Evolutionary conservation across 2,329 filamentous ascomycete species (phyloP).

Genomic region (Chaetoscypha palmicola): DNA sequence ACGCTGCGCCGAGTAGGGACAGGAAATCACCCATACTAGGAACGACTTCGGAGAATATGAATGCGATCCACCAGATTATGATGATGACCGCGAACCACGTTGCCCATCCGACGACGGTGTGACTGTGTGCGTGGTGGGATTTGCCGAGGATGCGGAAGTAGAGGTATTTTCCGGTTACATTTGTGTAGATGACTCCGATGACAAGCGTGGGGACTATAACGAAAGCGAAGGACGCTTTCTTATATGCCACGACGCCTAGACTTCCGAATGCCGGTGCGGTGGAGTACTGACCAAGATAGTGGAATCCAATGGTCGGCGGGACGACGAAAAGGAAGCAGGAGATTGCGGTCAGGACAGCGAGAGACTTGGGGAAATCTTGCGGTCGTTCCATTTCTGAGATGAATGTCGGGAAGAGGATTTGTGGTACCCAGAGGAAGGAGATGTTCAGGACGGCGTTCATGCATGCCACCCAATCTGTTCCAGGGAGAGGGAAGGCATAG

Average conservation of each 20-base stretch:
- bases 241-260: slow-evolving; percentile 38
- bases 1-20: slow-evolving; percentile 40
- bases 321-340: slow-evolving; percentile 43
- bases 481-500: slow-evolving; percentile 40
- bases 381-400: slow-evolving; percentile 44
- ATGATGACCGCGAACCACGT: slow-evolving; percentile 37
- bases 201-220: slow-evolving; percentile 44
- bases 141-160: slow-evolving; percentile 38
- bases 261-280: slow-evolving; percentile 44
- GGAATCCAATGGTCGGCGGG: slow-evolving; percentile 42
- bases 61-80: slow-evolving; percentile 37
- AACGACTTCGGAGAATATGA: slow-evolving; percentile 42
- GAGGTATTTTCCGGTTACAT: slow-evolving; percentile 41
- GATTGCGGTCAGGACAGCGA: slow-evolving; percentile 39
- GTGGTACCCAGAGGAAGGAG: slow-evolving; percentile 44
- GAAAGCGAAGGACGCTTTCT: slow-evolving; percentile 43
- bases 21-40: slow-evolving; percentile 45
- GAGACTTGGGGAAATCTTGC: slow-evolving; percentile 43
- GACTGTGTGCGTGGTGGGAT: slow-evolving; percentile 39
- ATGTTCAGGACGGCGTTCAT: slow-evolving; percentile 45
- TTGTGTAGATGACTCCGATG: slow-evolving; percentile 44
- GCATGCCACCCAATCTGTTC: slow-evolving; percentile 40
- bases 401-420: slow-evolving; percentile 45
- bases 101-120: slow-evolving; percentile 42
- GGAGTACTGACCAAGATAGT: slow-evolving; percentile 41